phyloP scores from a whole-genome alignment of 2,329 filamentous ascomycete species.

The Fusarium subglutinans region DNA sequence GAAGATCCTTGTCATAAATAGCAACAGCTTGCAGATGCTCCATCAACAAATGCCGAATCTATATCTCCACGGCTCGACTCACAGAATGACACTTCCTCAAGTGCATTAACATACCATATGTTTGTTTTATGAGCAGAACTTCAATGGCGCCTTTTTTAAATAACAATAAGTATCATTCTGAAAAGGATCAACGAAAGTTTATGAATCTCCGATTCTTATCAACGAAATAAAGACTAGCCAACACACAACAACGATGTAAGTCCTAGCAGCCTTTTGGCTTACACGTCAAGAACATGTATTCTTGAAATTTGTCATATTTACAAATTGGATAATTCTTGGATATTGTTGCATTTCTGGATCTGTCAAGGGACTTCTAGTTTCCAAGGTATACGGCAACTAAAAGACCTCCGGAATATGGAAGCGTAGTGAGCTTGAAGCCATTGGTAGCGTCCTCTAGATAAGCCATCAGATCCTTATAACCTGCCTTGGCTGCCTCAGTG shows the following conservation, averaged over 20 bases:
- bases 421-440: constrained; percentile 55
- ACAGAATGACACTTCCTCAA: neutral
- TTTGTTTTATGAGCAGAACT: neutral
- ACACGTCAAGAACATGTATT: neutral
- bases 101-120: neutral
- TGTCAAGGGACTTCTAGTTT: neutral
- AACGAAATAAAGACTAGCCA: neutral
- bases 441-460: constrained; percentile 57
- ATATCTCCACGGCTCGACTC: neutral
- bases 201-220: neutral
- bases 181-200: no score
- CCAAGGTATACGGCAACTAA: constrained; percentile 38
- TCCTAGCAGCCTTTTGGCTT: neutral
- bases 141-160: no score
- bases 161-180: neutral
- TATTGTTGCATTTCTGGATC: neutral
- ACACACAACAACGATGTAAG: neutral
- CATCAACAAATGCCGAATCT: neutral
- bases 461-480: constrained; percentile 58
- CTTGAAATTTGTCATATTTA: neutral
- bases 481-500: constrained; percentile 47
- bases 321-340: neutral
- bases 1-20: neutral
- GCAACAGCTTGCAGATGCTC: neutral
- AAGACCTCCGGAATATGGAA: constrained; percentile 46